Percentiles rank a stretch among this genome's conserved stretches.
These are phyloP conservation scores for Scleroderma bovista DNA, from an alignment of 768 basidiomycete species.

Conservation along the genomic window DNA sequence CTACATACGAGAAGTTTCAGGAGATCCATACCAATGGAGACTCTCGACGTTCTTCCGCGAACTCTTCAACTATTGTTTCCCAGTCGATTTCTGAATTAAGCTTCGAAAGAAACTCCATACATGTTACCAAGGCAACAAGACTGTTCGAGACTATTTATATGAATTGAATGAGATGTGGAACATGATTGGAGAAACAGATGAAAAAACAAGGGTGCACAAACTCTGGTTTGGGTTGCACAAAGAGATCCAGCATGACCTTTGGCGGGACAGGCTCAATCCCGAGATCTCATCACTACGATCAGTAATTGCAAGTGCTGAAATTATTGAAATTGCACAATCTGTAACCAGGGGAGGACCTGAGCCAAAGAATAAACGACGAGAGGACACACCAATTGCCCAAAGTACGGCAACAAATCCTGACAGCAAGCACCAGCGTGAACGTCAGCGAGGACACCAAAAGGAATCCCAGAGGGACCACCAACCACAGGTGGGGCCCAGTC, in stretches of 20 bases:
- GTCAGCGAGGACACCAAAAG: too few relatives aligned
- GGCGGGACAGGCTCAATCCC: conserved; percentile 4
- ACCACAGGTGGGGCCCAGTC: too few relatives aligned
- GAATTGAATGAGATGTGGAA: neutral
- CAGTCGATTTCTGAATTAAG: conserved; percentile 20
- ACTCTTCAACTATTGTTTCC: conserved; percentile 33
- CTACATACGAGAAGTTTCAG: conserved; percentile 19
- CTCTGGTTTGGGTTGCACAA: conserved; percentile 29
- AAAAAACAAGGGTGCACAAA: conserved; percentile 24
- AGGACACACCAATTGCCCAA: too few relatives aligned
- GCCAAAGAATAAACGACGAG: too few relatives aligned
- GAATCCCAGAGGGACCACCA: too few relatives aligned
- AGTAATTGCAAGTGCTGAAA: too few relatives aligned
- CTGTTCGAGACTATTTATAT: conserved; percentile 1
- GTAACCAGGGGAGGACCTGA: too few relatives aligned
- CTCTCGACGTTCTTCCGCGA: conserved; percentile 22
- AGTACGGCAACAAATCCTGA: too few relatives aligned
- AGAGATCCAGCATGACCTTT: conserved; percentile 26
- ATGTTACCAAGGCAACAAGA: conserved; percentile 23
- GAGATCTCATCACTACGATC: too few relatives aligned
- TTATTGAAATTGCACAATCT: too few relatives aligned
- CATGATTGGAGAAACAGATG: conserved; percentile 22
- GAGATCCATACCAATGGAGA: conserved; percentile 13
- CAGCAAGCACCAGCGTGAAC: too few relatives aligned
- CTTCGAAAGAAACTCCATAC: conserved; percentile 20